Percentiles rank a stretch among this genome's conserved stretches.
These are phyloP conservation scores for Macadamia tetraphylla DNA, from an alignment of 164 flowering plant species.

Conservation along the genomic window DNA sequence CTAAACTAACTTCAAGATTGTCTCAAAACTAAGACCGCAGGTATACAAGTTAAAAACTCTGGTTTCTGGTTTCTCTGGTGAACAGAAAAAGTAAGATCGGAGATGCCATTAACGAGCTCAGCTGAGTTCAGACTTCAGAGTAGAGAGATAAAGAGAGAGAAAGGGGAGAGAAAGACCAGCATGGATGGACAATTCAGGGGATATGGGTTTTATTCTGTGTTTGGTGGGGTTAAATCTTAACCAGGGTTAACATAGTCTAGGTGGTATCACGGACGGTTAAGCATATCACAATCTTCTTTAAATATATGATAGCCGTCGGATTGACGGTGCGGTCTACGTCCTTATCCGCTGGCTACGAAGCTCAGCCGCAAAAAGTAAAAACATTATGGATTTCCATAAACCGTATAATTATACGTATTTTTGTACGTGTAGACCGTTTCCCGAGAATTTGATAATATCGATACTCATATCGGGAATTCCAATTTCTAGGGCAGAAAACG, in stretches of 20 bases:
- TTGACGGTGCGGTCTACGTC: constrained; percentile 14
- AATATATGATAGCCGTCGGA: constrained; percentile 23
- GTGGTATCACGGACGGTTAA: constrained; percentile 7
- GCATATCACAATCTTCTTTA: constrained; percentile 17
- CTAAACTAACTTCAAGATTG: no score
- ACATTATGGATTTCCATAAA: no score
- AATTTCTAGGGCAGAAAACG: no score
- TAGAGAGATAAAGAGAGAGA: constrained; percentile 12
- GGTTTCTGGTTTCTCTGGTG: neutral
- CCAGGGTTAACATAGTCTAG: constrained; percentile 6
- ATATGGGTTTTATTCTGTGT: constrained; percentile 25
- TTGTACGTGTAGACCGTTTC: no score
- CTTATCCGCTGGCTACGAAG: constrained; percentile 47
- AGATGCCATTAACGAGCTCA: constrained; percentile 28
- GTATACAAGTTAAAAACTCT: no score
- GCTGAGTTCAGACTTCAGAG: neutral
- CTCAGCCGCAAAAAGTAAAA: constrained; percentile 29
- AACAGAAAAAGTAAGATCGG: constrained; percentile 20
- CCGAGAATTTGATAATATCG: no score
- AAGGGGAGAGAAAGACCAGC: constrained; percentile 10
- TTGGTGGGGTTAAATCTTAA: constrained; percentile 20
- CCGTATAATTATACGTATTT: no score
- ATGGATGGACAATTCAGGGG: constrained; percentile 7
- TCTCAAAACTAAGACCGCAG: no score
- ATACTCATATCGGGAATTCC: no score